Evolutionary conservation across 371 early-diverging fungal genomes (phyloP).

Genomic region (Rhizopus stolonifer): DNA sequence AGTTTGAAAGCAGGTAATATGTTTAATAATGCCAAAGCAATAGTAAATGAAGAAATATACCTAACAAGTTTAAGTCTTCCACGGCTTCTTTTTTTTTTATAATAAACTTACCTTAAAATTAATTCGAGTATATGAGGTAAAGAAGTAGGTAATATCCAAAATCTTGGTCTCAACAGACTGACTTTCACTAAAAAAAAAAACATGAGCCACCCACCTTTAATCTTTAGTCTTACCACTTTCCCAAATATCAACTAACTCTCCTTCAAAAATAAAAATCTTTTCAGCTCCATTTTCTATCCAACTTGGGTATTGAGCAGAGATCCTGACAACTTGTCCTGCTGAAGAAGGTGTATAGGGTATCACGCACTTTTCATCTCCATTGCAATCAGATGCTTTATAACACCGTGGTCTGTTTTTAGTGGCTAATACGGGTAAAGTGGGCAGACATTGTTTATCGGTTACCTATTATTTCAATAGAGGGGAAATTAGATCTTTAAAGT

Average conservation of each 20-base stretch:
- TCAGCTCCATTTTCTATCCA: conserved; percentile 33
- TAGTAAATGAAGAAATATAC: conserved; percentile 74
- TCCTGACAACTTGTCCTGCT: conserved; percentile 55
- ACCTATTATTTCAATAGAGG: no score
- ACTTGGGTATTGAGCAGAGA: conserved; percentile 43
- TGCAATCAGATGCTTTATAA: conserved; percentile 33
- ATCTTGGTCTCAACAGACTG: conserved; percentile 56
- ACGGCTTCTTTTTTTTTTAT: neutral
- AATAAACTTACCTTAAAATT: conserved; percentile 44
- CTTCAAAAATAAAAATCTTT: conserved; percentile 51
- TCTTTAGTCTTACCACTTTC: conserved; percentile 42
- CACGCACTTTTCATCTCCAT: conserved; percentile 42
- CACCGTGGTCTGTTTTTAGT: conserved; percentile 40
- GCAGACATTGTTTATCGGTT: conserved; percentile 30
- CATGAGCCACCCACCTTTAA: neutral
- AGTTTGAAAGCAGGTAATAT: conserved; percentile 76
- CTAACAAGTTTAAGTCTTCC: no score
- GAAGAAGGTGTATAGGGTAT: conserved; percentile 57
- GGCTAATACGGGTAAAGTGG: conserved; percentile 31
- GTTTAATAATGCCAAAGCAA: conserved; percentile 76
- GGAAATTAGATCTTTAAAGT: no score
- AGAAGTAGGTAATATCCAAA: conserved; percentile 56
- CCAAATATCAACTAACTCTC: conserved; percentile 63
- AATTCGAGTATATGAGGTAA: conserved; percentile 61
- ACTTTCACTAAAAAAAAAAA: conserved; percentile 54